Evolutionary conservation across 2,329 filamentous ascomycete genomes (phyloP), one percentile per base, ranked within the genome.

Genomic region (Cladosporium phlei): DNA sequence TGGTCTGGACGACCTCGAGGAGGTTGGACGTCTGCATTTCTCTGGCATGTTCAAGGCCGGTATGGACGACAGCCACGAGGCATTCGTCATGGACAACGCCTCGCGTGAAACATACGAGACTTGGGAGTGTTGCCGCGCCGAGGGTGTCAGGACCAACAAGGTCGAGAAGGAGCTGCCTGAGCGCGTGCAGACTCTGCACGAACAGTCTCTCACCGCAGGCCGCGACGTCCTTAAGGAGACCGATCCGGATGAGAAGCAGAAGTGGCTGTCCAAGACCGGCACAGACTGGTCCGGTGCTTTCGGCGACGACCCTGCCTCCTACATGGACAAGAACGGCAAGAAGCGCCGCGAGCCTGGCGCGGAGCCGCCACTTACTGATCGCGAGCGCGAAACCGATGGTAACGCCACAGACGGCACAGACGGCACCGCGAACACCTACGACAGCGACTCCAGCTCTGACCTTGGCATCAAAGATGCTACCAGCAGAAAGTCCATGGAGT

Each of bases 81-180:
- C 75, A 1, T 96, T 95, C 57, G 83, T 95, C 17, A 79, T 82
- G 38, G 87, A 94, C 65, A 95, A 95, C 59, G 83, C 95, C 62
- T 84, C 85, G 1, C 83, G 91, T 24, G 93, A 97, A 71, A 96
- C 90, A 0, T 95, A 88, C 54, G 91, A 97, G 69, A 86, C 85
- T 0, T 97, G 90, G 88, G 89, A 96, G 66, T 87, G 89, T 0
- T 96, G 91, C 64, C 80, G 85, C 30, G 82, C 88, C 0, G 90
- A 97, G 65, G 91, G 91, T 10, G 87, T 95, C 0, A 81, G 93
- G 2, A 69, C 75, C 11, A 78, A 82, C 46, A 77, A 80, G 21
- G 88, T 96, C 1, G 71, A 77, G 8, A 77, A 82, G 19, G 85
- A 94, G 59, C 73, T 95, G 0, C 87, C 89, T 0, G 79, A 82